A percentile compares a stretch with the other conserved stretches of the same genome.
These are phyloP conservation scores for Harringtonia lauricola DNA, from an alignment of 2,329 filamentous ascomycete genomes.

Conservation along the genomic window DNA sequence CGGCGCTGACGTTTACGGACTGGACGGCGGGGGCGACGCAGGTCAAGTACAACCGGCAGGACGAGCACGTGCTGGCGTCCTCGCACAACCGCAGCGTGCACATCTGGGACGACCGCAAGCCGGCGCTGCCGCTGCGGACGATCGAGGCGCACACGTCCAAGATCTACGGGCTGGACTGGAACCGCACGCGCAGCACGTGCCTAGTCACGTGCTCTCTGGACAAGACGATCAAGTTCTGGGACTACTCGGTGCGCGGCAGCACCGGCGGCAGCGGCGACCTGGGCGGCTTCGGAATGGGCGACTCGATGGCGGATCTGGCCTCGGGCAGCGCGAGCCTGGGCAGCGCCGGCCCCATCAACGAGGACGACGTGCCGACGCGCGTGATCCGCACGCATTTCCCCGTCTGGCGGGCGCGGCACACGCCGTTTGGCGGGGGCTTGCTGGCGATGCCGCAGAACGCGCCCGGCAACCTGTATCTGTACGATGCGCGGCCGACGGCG, in stretches of 20 bases:
- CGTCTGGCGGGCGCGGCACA: conserved; percentile 83
- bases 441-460: conserved; percentile 88
- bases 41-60: conserved; percentile 87
- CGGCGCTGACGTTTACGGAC: conserved; percentile 74
- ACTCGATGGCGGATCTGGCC: neutral
- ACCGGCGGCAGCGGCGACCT: neutral
- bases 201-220: conserved; percentile 85
- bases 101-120: conserved; percentile 81
- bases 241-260: conserved; percentile 36
- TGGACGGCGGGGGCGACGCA: conserved; percentile 92
- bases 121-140: conserved; percentile 66
- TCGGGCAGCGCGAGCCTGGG: neutral
- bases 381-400: conserved; percentile 76
- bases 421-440: conserved; percentile 77
- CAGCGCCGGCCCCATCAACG: conserved; percentile 20
- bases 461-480: conserved; percentile 75
- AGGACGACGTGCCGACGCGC: conserved; percentile 56
- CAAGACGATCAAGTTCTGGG: conserved; percentile 89
- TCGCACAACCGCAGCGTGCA: conserved; percentile 80
- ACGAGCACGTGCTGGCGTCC: conserved; percentile 78
- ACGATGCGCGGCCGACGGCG: conserved; percentile 44
- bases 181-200: conserved; percentile 59
- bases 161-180: conserved; percentile 95
- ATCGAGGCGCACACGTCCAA: conserved; percentile 86
- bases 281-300: conserved; percentile 9